Evolutionary conservation across 2,329 filamentous ascomycete species (phyloP).

Genomic region (Diaporthe sp.): DNA sequence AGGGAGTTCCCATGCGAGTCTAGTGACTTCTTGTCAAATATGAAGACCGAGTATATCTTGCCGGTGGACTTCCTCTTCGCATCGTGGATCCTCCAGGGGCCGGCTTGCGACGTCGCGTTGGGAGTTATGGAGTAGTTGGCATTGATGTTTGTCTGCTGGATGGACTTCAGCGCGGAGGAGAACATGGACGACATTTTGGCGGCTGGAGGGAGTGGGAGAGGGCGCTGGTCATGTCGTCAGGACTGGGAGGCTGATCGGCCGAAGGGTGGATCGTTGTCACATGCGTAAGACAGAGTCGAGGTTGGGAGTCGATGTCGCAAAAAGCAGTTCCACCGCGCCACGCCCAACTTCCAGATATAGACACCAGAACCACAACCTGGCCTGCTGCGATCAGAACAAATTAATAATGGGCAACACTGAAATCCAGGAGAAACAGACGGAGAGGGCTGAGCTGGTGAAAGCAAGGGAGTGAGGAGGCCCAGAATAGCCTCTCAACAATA

Average conservation of each 20-base stretch:
- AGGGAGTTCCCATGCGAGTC: constrained; percentile 77
- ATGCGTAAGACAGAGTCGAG: constrained; percentile 32
- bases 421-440: background rate
- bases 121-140: constrained; percentile 89
- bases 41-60: constrained; percentile 90
- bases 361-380: background rate
- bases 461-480: constrained; percentile 2
- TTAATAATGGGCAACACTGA: background rate
- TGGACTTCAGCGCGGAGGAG: constrained; percentile 92
- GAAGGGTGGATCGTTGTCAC: constrained; percentile 34
- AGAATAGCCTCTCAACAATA: constrained; percentile 6
- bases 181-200: constrained; percentile 74
- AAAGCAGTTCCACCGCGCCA: background rate
- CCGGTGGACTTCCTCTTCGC: constrained; percentile 96
- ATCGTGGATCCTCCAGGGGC: constrained; percentile 98
- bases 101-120: constrained; percentile 82
- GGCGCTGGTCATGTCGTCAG: constrained; percentile 39
- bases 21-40: constrained; percentile 91
- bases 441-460: background rate
- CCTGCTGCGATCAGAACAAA: constrained; percentile 12
- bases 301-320: constrained; percentile 21
- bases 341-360: constrained; percentile 24
- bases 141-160: constrained; percentile 89
- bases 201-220: constrained; percentile 48
- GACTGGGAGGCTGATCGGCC: constrained; percentile 29